These are phyloP conservation scores for Crithidia fasciculata DNA, from an alignment of 208 protist species.

Conservation along the genomic window DNA sequence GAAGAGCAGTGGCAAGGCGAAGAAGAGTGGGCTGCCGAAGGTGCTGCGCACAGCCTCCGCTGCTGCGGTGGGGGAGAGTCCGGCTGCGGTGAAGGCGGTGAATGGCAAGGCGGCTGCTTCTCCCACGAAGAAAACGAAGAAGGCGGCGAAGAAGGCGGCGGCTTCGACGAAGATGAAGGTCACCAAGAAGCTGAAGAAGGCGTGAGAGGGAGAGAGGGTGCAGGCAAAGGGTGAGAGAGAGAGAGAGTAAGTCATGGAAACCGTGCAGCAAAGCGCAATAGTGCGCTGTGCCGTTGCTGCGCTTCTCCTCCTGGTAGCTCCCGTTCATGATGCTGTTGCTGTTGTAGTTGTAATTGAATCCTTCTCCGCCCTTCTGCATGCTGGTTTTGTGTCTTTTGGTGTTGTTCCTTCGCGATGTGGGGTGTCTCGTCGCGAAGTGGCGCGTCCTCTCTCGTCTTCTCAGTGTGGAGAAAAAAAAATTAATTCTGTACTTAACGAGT, in stretches of 20 bases:
- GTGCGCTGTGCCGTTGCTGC: too few relatives aligned
- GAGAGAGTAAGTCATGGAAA: too few relatives aligned
- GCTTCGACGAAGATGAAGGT: neutral
- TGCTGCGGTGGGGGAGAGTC: slow-evolving; percentile 44
- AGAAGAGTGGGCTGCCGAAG: slow-evolving; percentile 27
- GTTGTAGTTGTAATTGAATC: too few relatives aligned
- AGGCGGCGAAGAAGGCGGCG: slow-evolving; percentile 14
- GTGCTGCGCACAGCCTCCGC: slow-evolving; percentile 36
- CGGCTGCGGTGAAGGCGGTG: slow-evolving; percentile 10
- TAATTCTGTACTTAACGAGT: slow-evolving; percentile 1
- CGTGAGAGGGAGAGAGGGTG: too few relatives aligned
- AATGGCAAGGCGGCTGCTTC: slow-evolving; percentile 16
- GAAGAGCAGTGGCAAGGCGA: slow-evolving; percentile 9
- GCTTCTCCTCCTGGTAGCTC: too few relatives aligned
- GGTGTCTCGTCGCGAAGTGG: too few relatives aligned
- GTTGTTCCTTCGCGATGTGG: too few relatives aligned
- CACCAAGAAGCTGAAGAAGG: too few relatives aligned
- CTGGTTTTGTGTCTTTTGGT: too few relatives aligned
- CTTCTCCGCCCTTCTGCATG: too few relatives aligned
- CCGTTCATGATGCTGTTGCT: too few relatives aligned
- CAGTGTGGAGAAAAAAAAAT: neutral
- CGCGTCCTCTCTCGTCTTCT: neutral
- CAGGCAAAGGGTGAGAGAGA: neutral
- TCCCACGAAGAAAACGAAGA: neutral
- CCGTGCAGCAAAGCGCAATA: too few relatives aligned